These are phyloP conservation scores for Typha latifolia DNA, from an alignment of 176 grass and related monocot species.

Conservation along the genomic window DNA sequence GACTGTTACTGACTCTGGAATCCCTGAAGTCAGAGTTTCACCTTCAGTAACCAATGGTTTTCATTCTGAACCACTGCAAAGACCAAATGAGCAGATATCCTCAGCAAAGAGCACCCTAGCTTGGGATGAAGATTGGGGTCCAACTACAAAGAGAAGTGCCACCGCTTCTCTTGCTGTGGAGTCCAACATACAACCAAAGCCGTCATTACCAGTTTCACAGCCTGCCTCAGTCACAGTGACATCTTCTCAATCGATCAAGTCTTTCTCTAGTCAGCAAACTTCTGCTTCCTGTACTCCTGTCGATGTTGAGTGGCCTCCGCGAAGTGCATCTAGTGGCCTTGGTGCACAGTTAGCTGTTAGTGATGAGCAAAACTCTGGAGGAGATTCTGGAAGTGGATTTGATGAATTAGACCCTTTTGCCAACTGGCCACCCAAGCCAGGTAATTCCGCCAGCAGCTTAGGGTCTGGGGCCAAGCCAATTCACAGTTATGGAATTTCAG, in stretches of 20 bases:
- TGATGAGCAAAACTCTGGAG: constrained; percentile 38
- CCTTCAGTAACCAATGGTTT: constrained; percentile 53
- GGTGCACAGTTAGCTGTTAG: constrained; percentile 24
- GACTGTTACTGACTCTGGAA: constrained; percentile 52
- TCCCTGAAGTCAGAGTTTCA: constrained; percentile 43
- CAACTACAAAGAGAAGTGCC: constrained; percentile 44
- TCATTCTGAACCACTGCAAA: constrained; percentile 35
- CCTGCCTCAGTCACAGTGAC: constrained; percentile 24
- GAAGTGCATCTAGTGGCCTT: constrained; percentile 52
- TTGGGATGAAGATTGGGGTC: constrained; percentile 98
- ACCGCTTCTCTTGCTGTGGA: constrained; percentile 22
- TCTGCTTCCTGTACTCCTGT: constrained; percentile 58
- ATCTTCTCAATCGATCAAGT: constrained; percentile 34
- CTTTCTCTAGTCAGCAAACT: constrained; percentile 33
- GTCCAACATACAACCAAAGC: constrained; percentile 38
- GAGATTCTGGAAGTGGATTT: constrained; percentile 27
- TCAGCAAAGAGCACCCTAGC: constrained; percentile 34
- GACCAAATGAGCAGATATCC: constrained; percentile 32
- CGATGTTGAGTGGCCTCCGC: constrained; percentile 88
- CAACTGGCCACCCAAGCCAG: constrained; percentile 75
- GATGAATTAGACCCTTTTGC: constrained; percentile 93
- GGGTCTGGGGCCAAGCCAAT: constrained; percentile 16
- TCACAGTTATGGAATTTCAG: constrained; percentile 34
- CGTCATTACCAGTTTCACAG: constrained; percentile 27
- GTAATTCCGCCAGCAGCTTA: constrained; percentile 24